Evolutionary conservation across 805 yeast genomes (phyloP), one percentile per base, ranked within the genome.

Genomic region (Barnettozyma populi): DNA sequence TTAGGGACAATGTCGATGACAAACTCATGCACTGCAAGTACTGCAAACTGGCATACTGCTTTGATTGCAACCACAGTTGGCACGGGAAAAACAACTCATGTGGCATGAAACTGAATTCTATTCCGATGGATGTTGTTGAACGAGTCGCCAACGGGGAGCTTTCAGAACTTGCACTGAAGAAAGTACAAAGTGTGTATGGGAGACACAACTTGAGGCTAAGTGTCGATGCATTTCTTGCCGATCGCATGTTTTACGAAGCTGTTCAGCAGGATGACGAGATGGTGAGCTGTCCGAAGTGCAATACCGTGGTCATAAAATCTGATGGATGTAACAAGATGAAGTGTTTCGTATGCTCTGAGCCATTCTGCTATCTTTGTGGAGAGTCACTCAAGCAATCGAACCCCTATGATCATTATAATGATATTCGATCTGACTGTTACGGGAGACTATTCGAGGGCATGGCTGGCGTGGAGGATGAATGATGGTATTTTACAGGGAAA

Each of bases 321-420:
- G 85, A 80, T 53, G 88, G 86, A 5, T 82, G 86, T 59, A 81
- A 80, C 56, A 79, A 78, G 55, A 79, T 82, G 82, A 69, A 67
- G 35, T 81, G 88, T 55, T 52, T 68, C 0, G 63, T 71, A 6
- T 82, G 87, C 51, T 52, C 55, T 5, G 65, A 73, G 0, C 55
- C 61, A 38, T 81, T 82, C 52, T 81, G 87, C 57, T 76, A 74
- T 50, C 39, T 79, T 9, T 82, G 87, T 63, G 82, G 81, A 2
- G 59, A 56, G 2, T 51, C 61, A 14, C 56, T 78, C 47, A 53
- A 62, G 19, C 60, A 62, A 5, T 62, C 57, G 7, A 73, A 74
- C 45, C 80, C 81, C 0, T 81, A 82, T 56, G 67, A 62, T 25
- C 86, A 82, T 62, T 82, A 65, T 52, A 70, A 68, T 31, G 68